A percentile compares a stretch with the other conserved stretches of the same genome.
Conservation (phyloP, 2,329 filamentous ascomycete genomes). For the Aspergillus tanneri region DNA sequence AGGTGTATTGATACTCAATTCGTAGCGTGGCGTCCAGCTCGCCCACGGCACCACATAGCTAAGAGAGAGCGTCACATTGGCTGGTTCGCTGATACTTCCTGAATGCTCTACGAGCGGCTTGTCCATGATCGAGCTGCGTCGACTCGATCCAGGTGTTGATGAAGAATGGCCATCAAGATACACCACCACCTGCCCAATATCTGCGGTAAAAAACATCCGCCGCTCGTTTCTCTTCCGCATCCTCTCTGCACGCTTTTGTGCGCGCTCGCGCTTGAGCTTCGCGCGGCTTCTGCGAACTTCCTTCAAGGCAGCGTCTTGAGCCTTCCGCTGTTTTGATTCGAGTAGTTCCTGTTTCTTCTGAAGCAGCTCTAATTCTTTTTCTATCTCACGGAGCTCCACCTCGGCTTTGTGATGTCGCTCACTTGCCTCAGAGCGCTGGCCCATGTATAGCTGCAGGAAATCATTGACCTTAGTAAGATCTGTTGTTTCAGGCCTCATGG, state of each 20-base stretch:
- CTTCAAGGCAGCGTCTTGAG: constrained; percentile 23
- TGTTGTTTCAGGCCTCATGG: constrained; percentile 30
- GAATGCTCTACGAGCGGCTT: constrained; percentile 24
- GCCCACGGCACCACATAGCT: constrained; percentile 60
- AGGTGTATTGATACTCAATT: constrained; percentile 60
- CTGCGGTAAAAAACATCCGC: constrained; percentile 35
- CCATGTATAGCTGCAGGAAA: constrained; percentile 37
- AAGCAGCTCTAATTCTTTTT: constrained; percentile 26
- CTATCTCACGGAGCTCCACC: constrained; percentile 24
- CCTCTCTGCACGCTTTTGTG: constrained; percentile 25
- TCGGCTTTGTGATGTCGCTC: constrained; percentile 22
- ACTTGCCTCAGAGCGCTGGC: constrained; percentile 30
- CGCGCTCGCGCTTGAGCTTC: not conserved
- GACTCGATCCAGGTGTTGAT: constrained; percentile 10
- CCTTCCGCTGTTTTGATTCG: constrained; percentile 15
- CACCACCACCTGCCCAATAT: constrained; percentile 38
- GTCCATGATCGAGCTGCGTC: constrained; percentile 24
- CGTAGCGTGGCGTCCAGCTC: constrained; percentile 62
- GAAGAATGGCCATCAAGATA: constrained; percentile 33
- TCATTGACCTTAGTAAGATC: constrained; percentile 32
- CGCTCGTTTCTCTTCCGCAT: constrained; percentile 33
- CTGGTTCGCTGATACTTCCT: constrained; percentile 13
- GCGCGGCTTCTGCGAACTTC: constrained; percentile 24
- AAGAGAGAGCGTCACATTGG: constrained; percentile 45
- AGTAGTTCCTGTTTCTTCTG: constrained; percentile 12